Percentiles rank a stretch among this genome's conserved stretches.
phyloP scores from a whole-genome alignment of 2,329 filamentous ascomycete genomes.

The Cladophialophora chaetospira region DNA sequence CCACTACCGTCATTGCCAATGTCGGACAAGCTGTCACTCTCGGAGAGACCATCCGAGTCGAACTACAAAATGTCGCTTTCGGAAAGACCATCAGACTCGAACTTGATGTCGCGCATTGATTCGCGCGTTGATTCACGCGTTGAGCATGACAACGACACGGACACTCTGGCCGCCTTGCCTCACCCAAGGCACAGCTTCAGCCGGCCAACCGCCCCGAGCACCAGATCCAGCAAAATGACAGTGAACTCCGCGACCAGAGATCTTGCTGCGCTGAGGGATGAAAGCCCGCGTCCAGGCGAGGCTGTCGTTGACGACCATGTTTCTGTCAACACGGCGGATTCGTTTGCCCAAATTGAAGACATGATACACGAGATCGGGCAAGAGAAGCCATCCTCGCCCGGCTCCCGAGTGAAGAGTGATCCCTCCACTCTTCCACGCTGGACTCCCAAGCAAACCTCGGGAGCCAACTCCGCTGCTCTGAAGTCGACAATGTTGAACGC shows the following conservation, averaged over 20 bases:
- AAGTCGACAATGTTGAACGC: slow-evolving; percentile 56
- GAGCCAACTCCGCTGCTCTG: slow-evolving; percentile 48
- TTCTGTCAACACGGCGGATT: slow-evolving; percentile 25
- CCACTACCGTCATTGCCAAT: slow-evolving; percentile 37
- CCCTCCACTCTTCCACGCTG: slow-evolving; percentile 52
- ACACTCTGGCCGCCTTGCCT: slow-evolving; percentile 1
- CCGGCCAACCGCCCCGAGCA: slow-evolving; percentile 23
- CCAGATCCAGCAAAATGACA: slow-evolving; percentile 28
- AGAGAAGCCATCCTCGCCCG: slow-evolving; percentile 48
- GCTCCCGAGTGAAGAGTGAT: slow-evolving; percentile 52
- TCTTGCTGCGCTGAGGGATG: slow-evolving; percentile 6
- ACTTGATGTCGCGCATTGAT: slow-evolving; percentile 19
- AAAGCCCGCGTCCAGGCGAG: slow-evolving; percentile 5
- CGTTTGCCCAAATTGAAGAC: slow-evolving; percentile 40
- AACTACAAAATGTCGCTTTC: slow-evolving; percentile 23
- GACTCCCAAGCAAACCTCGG: slow-evolving; percentile 49
- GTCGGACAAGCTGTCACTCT: slow-evolving; percentile 19
- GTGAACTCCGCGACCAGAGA: slow-evolving; percentile 12
- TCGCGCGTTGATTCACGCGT: neutral
- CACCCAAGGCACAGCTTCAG: slow-evolving; percentile 21
- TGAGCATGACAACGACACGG: neutral
- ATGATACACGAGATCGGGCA: slow-evolving; percentile 42
- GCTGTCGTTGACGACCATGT: slow-evolving; percentile 17
- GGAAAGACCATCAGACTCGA: slow-evolving; percentile 34
- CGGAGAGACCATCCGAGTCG: slow-evolving; percentile 33